These are phyloP conservation scores for Penicillium salamii DNA, from an alignment of 495 filamentous ascomycete genomes.

Conservation along the genomic window DNA sequence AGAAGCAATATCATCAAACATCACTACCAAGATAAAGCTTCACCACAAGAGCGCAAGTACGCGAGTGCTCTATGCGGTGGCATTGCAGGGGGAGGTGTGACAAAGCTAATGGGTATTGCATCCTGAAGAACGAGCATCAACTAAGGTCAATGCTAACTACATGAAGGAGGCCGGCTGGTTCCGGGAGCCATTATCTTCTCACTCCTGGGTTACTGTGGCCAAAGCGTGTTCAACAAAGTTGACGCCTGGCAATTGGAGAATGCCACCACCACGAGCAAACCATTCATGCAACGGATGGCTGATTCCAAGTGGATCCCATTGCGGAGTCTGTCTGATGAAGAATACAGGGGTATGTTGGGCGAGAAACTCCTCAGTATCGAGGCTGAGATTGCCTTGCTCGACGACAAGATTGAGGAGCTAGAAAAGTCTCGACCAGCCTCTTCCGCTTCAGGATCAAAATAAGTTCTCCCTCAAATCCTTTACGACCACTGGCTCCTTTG, in stretches of 20 bases:
- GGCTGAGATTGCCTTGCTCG: slow-evolving; percentile 80
- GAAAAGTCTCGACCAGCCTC: slow-evolving; percentile 28
- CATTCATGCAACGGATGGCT: slow-evolving; percentile 48
- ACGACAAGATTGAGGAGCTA: slow-evolving; percentile 70
- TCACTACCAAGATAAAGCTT: slow-evolving; percentile 47
- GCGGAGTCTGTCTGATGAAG: slow-evolving; percentile 68
- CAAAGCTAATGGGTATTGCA: slow-evolving; percentile 59
- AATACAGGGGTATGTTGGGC: slow-evolving; percentile 72
- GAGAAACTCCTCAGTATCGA: slow-evolving; percentile 77
- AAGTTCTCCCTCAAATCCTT: neutral
- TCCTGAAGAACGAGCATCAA: neutral
- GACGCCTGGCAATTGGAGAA: slow-evolving; percentile 46
- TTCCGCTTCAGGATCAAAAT: slow-evolving; percentile 3
- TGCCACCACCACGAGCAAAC: slow-evolving; percentile 33
- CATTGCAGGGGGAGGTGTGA: slow-evolving; percentile 61
- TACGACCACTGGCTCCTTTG: slow-evolving; percentile 2
- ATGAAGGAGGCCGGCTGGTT: slow-evolving; percentile 46
- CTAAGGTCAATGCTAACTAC: slow-evolving; percentile 5
- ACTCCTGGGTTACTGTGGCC: slow-evolving; percentile 57
- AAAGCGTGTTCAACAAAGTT: slow-evolving; percentile 54
- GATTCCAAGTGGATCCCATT: slow-evolving; percentile 81
- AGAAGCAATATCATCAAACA: slow-evolving; percentile 39
- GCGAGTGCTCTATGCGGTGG: slow-evolving; percentile 68
- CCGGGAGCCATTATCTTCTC: slow-evolving; percentile 65
- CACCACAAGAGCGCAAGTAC: slow-evolving; percentile 52